Conservation (phyloP, 495 filamentous ascomycete genomes). For the Trichocladium uniseriatum region DNA sequence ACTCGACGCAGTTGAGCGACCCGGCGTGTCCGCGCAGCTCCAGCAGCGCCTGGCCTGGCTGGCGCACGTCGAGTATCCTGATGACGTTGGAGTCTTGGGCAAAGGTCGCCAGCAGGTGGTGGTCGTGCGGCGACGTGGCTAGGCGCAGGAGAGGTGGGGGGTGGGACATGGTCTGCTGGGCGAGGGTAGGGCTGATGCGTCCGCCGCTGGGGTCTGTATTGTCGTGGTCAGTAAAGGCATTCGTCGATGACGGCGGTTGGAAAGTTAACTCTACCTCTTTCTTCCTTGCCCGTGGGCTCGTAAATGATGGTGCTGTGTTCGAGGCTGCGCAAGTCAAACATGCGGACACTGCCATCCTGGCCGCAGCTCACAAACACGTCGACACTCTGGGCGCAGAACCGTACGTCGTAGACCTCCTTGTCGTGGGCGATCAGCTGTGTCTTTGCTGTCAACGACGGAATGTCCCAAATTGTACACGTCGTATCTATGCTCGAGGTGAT, state of each 20-base stretch:
- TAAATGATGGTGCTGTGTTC: conserved; percentile 99
- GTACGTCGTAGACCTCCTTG: conserved; percentile 97
- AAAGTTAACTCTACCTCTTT: conserved; percentile 54
- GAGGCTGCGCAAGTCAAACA: conserved; percentile 95
- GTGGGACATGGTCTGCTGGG: conserved; percentile 64
- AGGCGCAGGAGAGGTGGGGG: conserved; percentile 80
- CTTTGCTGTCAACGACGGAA: conserved; percentile 93
- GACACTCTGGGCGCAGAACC: conserved; percentile 91
- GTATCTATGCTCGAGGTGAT: conserved; percentile 99
- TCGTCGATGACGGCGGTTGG: neutral
- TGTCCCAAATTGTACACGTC: conserved; percentile 99
- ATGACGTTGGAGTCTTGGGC: conserved; percentile 88
- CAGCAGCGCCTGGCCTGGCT: conserved; percentile 89
- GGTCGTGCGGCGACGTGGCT: conserved; percentile 90
- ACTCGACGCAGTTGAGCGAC: conserved; percentile 85
- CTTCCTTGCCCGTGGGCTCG: conserved; percentile 83
- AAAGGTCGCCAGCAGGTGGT: conserved; percentile 92
- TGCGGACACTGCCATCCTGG: conserved; percentile 93
- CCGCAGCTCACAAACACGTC: conserved; percentile 98
- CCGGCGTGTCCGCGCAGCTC: conserved; percentile 89
- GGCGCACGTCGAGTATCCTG: conserved; percentile 90
- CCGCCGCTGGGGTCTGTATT: conserved; percentile 35
- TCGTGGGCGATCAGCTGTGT: conserved; percentile 98
- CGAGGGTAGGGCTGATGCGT: conserved; percentile 53
- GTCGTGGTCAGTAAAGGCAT: conserved; percentile 12